Percentiles rank a stretch among this genome's conserved stretches.
phyloP scores from a whole-genome alignment of 768 basidiomycete species.

The Coprinopsis strossmayeri region DNA sequence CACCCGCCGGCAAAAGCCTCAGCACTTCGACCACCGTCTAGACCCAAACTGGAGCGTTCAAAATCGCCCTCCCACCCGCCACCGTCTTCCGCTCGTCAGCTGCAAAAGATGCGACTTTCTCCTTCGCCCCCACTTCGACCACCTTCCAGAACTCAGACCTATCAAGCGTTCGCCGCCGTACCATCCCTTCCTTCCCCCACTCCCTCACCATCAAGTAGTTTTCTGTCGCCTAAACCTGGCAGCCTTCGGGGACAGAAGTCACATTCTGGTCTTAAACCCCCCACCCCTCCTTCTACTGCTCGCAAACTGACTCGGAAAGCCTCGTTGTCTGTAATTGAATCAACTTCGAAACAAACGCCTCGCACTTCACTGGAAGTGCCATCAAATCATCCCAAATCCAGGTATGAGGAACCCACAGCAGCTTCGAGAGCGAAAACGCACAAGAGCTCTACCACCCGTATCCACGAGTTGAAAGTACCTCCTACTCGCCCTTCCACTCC shows the following conservation, averaged over 20 bases:
- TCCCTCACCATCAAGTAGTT: slow-evolving; percentile 40
- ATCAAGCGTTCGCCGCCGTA: slow-evolving; percentile 48
- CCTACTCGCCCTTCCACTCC: slow-evolving; percentile 77
- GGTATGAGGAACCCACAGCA: slow-evolving; percentile 76
- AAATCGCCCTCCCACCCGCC: slow-evolving; percentile 71
- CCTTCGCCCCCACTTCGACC: slow-evolving; percentile 63
- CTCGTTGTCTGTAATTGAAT: slow-evolving; percentile 69
- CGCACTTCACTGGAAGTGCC: slow-evolving; percentile 36
- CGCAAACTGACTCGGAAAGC: slow-evolving; percentile 70
- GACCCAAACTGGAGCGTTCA: slow-evolving; percentile 54
- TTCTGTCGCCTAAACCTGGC: slow-evolving; percentile 63
- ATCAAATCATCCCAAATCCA: slow-evolving; percentile 33
- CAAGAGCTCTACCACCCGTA: slow-evolving; percentile 58
- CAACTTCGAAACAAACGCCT: slow-evolving; percentile 47
- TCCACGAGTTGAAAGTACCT: slow-evolving; percentile 65
- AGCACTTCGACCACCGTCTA: slow-evolving; percentile 56
- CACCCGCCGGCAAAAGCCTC: slow-evolving; percentile 47
- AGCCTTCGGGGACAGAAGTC: slow-evolving; percentile 82
- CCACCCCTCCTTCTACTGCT: slow-evolving; percentile 57
- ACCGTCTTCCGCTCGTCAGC: slow-evolving; percentile 59
- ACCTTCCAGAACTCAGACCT: slow-evolving; percentile 52
- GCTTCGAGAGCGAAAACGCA: slow-evolving; percentile 75
- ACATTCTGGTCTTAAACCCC: slow-evolving; percentile 73
- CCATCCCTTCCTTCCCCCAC: slow-evolving; percentile 32
- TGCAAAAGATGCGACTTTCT: slow-evolving; percentile 60